phyloP scores from a whole-genome alignment of 495 filamentous ascomycete genomes.

The Baudoinia panamericana region DNA sequence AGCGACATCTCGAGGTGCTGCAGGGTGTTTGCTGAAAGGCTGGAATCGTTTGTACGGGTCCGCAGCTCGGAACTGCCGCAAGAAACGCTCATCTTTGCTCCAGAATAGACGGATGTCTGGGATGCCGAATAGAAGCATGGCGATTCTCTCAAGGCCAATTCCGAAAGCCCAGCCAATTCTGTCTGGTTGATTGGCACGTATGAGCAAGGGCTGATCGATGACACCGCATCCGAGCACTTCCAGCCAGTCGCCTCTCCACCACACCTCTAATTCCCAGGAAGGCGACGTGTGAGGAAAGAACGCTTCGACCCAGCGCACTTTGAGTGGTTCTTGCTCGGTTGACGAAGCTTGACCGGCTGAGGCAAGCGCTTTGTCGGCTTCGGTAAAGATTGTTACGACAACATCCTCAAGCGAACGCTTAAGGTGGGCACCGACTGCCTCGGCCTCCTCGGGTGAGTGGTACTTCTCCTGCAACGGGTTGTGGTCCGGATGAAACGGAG shows the following conservation, averaged over 20 bases:
- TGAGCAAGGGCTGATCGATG: slow-evolving; percentile 63
- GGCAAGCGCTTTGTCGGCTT: slow-evolving; percentile 52
- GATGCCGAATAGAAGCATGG: slow-evolving; percentile 92
- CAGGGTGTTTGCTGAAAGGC: slow-evolving; percentile 80
- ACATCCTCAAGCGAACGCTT: slow-evolving; percentile 82
- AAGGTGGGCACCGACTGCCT: slow-evolving; percentile 71
- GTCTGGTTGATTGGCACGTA: slow-evolving; percentile 58
- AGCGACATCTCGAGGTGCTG: slow-evolving; percentile 77
- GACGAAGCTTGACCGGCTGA: slow-evolving; percentile 34
- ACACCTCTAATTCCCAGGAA: slow-evolving; percentile 90
- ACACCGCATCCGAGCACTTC: slow-evolving; percentile 93
- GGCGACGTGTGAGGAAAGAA: slow-evolving; percentile 95
- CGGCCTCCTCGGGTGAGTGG: slow-evolving; percentile 62
- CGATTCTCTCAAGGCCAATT: slow-evolving; percentile 80
- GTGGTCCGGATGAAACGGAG: slow-evolving; percentile 58
- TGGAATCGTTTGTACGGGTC: slow-evolving; percentile 50
- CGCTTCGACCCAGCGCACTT: slow-evolving; percentile 86
- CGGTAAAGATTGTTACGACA: slow-evolving; percentile 76
- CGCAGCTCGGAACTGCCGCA: slow-evolving; percentile 54
- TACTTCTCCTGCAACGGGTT: slow-evolving; percentile 69
- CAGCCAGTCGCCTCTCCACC: slow-evolving; percentile 89
- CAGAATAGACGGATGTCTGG: slow-evolving; percentile 97
- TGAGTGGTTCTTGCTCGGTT: slow-evolving; percentile 59
- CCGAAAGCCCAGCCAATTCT: slow-evolving; percentile 94
- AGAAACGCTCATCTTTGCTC: slow-evolving; percentile 71